Evolutionary conservation across 306 rosid species (phyloP).

Genomic region (Senna tora): DNA sequence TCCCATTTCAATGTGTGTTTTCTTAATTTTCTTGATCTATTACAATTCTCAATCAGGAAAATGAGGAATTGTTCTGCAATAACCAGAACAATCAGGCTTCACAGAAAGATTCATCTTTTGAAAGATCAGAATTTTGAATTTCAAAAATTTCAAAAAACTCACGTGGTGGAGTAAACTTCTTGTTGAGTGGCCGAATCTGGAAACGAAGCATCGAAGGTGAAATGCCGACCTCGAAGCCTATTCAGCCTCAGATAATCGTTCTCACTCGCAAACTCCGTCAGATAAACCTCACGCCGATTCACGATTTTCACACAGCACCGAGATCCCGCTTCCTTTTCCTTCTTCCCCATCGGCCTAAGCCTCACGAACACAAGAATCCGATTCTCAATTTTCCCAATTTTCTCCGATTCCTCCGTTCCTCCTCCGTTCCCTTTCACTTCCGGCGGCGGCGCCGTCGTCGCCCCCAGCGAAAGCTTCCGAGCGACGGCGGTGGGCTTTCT

Average conservation of each 20-base stretch:
- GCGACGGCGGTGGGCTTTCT: constrained; percentile 60
- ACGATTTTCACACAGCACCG: constrained; percentile 74
- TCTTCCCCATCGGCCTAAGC: constrained; percentile 87
- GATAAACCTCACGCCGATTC: constrained; percentile 76
- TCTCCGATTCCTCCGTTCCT: constrained; percentile 44
- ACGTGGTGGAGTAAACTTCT: constrained; percentile 89
- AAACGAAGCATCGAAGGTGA: constrained; percentile 81
- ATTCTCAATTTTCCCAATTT: constrained; percentile 42
- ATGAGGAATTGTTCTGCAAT: neutral
- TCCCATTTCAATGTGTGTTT: neutral
- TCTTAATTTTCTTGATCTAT: neutral
- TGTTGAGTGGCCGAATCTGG: constrained; percentile 73
- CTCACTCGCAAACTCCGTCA: constrained; percentile 79
- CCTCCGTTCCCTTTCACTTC: constrained; percentile 40
- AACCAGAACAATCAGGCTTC: neutral
- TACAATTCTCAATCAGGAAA: neutral
- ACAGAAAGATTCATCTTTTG: neutral
- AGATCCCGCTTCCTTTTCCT: constrained; percentile 75
- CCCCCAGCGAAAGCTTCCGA: constrained; percentile 69
- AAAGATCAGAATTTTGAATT: neutral
- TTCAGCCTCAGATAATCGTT: constrained; percentile 83
- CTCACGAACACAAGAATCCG: constrained; percentile 86
- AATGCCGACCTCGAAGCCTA: constrained; percentile 80
- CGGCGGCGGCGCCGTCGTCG: neutral
- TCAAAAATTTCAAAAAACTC: constrained; percentile 40